These are phyloP conservation scores for Grammothele lineata DNA, from an alignment of 768 basidiomycete species.

Conservation along the genomic window DNA sequence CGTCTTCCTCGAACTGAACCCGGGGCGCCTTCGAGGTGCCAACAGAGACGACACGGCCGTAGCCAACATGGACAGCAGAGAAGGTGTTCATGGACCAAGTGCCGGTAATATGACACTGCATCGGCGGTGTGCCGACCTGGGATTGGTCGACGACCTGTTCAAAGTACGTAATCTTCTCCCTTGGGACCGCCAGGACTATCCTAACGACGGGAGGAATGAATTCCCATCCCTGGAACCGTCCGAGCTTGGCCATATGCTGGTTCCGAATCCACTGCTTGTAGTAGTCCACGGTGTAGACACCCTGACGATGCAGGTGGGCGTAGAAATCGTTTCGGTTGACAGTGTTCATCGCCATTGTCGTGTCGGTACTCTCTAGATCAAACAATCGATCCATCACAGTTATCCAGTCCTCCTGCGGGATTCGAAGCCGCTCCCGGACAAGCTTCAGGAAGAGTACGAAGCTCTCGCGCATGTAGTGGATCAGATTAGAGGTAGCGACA, in stretches of 20 bases:
- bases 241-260: neutral
- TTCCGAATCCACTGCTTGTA: too few relatives aligned
- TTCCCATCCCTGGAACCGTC: constrained; percentile 20
- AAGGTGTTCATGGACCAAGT: constrained; percentile 24
- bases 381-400: constrained; percentile 34
- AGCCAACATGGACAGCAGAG: constrained; percentile 21
- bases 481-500: too few relatives aligned
- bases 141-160: constrained; percentile 24
- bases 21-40: too few relatives aligned
- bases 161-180: constrained; percentile 21
- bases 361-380: constrained; percentile 22
- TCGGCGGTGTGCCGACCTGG: constrained; percentile 23
- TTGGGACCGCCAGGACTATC: too few relatives aligned
- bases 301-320: constrained; percentile 37
- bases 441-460: constrained; percentile 38
- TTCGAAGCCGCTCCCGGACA: constrained; percentile 32
- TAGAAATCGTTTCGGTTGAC: constrained; percentile 45
- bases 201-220: constrained; percentile 35
- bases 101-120: constrained; percentile 24
- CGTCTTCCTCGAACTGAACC: constrained; percentile 18
- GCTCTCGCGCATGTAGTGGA: too few relatives aligned
- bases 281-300: constrained; percentile 29
- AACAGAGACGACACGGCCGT: too few relatives aligned
- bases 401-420: constrained; percentile 36
- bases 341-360: constrained; percentile 23